Evolutionary conservation across 148 eudicot genomes (phyloP).

Genomic region (Arctostaphylos glauca): DNA sequence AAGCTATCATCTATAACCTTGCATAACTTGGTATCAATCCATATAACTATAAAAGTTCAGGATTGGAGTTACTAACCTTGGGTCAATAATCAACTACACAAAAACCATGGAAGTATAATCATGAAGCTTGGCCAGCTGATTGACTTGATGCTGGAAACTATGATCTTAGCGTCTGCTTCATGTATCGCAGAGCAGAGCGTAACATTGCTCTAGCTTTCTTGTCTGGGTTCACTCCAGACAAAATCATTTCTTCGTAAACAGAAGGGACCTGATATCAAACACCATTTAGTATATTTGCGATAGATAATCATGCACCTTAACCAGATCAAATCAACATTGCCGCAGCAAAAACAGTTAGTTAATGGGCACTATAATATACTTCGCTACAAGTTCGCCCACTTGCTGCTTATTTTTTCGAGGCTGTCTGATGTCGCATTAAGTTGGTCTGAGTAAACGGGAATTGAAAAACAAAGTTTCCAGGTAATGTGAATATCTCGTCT

Average conservation of each 20-base stretch:
- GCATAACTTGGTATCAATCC: neutral
- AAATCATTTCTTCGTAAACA: conserved; percentile 90
- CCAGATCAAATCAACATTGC: neutral
- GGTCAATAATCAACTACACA: neutral
- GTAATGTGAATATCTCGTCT: neutral
- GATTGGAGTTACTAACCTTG: conserved; percentile 13
- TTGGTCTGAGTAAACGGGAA: neutral
- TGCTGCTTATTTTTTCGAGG: neutral
- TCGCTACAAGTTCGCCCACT: neutral
- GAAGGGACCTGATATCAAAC: conserved; percentile 70
- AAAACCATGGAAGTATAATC: neutral
- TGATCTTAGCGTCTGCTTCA: conserved; percentile 62
- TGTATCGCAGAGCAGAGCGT: conserved; percentile 85
- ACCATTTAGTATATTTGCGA: neutral
- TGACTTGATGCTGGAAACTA: conserved; percentile 25
- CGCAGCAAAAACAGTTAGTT: neutral
- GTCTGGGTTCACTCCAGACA: conserved; percentile 82
- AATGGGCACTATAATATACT: neutral
- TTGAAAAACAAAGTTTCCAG: neutral
- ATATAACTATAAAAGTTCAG: neutral
- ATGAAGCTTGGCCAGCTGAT: conserved; percentile 7
- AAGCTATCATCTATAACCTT: too few relatives aligned
- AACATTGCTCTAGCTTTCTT: conserved; percentile 89
- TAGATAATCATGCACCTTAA: conserved; percentile 1
- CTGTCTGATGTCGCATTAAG: neutral